phyloP scores from a whole-genome alignment of 148 eudicot genomes.

The Silene latifolia region DNA sequence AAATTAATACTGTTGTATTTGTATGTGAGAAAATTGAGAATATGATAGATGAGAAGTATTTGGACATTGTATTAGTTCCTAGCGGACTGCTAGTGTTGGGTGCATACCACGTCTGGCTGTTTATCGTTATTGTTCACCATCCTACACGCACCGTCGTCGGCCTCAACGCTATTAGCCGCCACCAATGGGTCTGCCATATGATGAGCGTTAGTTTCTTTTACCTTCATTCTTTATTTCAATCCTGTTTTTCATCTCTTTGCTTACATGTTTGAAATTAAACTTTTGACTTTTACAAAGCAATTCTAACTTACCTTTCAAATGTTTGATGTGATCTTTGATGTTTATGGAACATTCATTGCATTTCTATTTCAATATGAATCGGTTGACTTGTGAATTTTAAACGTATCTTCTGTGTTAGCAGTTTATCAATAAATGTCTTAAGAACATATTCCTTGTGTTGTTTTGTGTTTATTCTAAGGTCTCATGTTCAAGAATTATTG shows the following conservation, averaged over 20 bases:
- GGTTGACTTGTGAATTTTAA: too few relatives aligned
- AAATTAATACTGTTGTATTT: too few relatives aligned
- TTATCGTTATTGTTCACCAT: constrained; percentile 12
- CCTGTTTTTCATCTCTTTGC: too few relatives aligned
- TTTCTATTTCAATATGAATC: background rate
- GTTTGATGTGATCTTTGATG: background rate
- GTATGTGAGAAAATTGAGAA: background rate
- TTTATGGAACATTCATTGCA: background rate
- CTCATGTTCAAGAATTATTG: too few relatives aligned
- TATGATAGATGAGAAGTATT: constrained; percentile 24
- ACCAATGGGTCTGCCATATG: constrained; percentile 33
- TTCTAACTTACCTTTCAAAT: too few relatives aligned
- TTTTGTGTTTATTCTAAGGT: too few relatives aligned
- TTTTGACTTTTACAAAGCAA: too few relatives aligned
- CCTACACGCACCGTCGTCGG: constrained; percentile 27
- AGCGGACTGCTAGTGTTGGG: constrained; percentile 24
- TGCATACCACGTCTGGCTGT: constrained; percentile 26
- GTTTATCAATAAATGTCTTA: too few relatives aligned
- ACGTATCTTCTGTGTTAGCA: too few relatives aligned
- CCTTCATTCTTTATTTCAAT: background rate
- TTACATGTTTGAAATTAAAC: too few relatives aligned
- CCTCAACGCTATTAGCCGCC: constrained; percentile 24
- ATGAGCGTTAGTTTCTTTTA: constrained; percentile 26
- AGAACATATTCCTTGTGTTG: too few relatives aligned
- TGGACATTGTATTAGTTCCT: constrained; percentile 30